Evolutionary conservation across 306 rosid genomes (phyloP).

Genomic region (Pterocarpus santalinus): DNA sequence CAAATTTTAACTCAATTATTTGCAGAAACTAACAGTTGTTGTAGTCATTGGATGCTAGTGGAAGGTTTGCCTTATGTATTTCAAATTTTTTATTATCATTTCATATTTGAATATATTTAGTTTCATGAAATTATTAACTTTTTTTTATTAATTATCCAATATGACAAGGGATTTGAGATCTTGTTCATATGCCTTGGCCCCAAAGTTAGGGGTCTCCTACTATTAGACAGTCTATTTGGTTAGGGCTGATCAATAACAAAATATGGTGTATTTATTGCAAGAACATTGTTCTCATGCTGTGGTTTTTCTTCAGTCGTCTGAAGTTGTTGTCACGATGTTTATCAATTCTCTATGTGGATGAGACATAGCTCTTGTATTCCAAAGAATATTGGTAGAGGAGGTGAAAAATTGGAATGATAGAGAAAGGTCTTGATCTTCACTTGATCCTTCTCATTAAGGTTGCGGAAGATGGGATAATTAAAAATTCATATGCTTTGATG

Average conservation of each 20-base stretch:
- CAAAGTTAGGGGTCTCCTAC: background rate
- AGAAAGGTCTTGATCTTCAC: background rate
- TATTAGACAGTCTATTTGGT: slow-evolving; percentile 7
- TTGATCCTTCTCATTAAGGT: background rate
- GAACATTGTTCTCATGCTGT: background rate
- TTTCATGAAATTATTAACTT: background rate
- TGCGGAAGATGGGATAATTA: background rate
- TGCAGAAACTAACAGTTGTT: background rate
- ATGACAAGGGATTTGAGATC: background rate
- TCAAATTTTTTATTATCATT: background rate
- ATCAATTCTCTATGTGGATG: background rate
- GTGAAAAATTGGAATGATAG: background rate
- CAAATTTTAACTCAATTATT: slow-evolving; percentile 17
- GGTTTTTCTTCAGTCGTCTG: background rate
- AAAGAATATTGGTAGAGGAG: background rate
- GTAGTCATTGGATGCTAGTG: background rate
- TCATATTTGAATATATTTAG: slow-evolving; percentile 30
- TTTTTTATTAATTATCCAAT: too few relatives aligned
- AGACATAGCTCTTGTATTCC: background rate
- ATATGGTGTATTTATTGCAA: slow-evolving; percentile 20
- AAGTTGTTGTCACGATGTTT: background rate
- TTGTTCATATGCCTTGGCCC: background rate
- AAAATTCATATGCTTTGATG: background rate
- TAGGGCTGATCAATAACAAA: slow-evolving; percentile 10
- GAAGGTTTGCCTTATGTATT: background rate